These are phyloP conservation scores for Sisymbrium irio DNA, from an alignment of 345 rosid species.

Conservation along the genomic window DNA sequence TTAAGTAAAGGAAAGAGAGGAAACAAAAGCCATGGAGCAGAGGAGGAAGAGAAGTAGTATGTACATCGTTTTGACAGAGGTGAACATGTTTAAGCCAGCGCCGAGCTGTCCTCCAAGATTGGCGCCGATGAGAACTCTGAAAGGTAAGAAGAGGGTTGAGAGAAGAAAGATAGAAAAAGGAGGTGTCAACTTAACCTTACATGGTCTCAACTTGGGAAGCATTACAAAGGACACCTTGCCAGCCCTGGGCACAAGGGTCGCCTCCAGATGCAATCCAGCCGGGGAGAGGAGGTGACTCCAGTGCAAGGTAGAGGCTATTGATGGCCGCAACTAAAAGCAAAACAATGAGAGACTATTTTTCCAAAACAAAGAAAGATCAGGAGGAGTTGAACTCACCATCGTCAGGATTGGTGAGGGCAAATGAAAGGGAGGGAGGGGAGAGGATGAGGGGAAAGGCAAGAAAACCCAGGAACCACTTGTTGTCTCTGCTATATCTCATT, in stretches of 20 bases:
- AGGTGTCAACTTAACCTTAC: background rate
- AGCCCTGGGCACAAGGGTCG: background rate
- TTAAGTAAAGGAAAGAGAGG: too few relatives aligned
- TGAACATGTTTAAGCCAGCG: background rate
- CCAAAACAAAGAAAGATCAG: too few relatives aligned
- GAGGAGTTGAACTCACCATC: background rate
- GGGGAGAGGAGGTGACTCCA: background rate
- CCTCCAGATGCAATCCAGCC: background rate
- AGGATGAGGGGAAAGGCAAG: background rate
- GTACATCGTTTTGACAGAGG: background rate
- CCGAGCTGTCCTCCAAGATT: background rate
- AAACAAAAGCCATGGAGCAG: background rate
- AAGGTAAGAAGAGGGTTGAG: background rate
- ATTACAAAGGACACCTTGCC: background rate
- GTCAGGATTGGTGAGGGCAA: background rate
- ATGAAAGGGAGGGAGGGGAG: background rate
- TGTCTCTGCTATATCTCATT: background rate
- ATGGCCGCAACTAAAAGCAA: background rate
- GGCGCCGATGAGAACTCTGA: background rate
- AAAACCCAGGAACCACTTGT: background rate
- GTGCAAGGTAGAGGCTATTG: background rate
- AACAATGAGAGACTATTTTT: background rate
- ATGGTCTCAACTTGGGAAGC: background rate
- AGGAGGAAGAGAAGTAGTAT: background rate
- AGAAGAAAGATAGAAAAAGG: background rate